A percentile compares a stretch with the other conserved stretches of the same genome.
Conservation (phyloP, 495 filamentous ascomycete genomes). For the Penicillium subrubescens region DNA sequence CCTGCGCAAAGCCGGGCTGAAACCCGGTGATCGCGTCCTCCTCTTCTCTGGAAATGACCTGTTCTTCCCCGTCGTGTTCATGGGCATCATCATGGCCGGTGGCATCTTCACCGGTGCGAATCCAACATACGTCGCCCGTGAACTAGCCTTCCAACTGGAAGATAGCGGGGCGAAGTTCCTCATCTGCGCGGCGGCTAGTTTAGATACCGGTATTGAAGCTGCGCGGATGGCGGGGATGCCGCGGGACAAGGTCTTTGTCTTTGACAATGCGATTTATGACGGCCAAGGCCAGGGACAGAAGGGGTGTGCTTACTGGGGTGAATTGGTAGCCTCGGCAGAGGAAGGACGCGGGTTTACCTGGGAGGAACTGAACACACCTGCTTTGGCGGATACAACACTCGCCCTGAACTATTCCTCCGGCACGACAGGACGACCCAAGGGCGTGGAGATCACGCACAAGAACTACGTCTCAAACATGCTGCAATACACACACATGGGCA, state of each 20-base stretch:
- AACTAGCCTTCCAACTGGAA: conserved; percentile 73
- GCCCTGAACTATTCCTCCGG: conserved; percentile 75
- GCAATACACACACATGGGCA: conserved; percentile 51
- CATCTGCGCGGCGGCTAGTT: conserved; percentile 52
- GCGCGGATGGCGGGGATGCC: conserved; percentile 42
- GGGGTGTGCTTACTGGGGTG: conserved; percentile 54
- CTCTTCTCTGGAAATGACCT: conserved; percentile 72
- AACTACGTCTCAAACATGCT: conserved; percentile 73
- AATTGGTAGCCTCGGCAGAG: conserved; percentile 42
- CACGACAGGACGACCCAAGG: conserved; percentile 83
- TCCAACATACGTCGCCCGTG: conserved; percentile 68
- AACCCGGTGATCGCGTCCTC: conserved; percentile 71
- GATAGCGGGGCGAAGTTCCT: conserved; percentile 69
- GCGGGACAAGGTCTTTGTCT: conserved; percentile 48
- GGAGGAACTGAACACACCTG: conserved; percentile 40
- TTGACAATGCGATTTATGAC: conserved; percentile 49
- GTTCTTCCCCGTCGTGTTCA: conserved; percentile 71
- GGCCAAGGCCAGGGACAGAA: conserved; percentile 35
- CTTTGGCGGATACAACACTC: conserved; percentile 45
- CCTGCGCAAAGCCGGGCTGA: conserved; percentile 63
- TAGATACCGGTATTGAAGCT: conserved; percentile 48
- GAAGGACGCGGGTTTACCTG: conserved; percentile 50
- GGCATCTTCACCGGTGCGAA: conserved; percentile 81
- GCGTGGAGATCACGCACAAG: conserved; percentile 75
- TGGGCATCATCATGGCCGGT: conserved; percentile 76